Conservation (phyloP, 2,329 filamentous ascomycete species). For the Calonectria pseudoreteaudii region DNA sequence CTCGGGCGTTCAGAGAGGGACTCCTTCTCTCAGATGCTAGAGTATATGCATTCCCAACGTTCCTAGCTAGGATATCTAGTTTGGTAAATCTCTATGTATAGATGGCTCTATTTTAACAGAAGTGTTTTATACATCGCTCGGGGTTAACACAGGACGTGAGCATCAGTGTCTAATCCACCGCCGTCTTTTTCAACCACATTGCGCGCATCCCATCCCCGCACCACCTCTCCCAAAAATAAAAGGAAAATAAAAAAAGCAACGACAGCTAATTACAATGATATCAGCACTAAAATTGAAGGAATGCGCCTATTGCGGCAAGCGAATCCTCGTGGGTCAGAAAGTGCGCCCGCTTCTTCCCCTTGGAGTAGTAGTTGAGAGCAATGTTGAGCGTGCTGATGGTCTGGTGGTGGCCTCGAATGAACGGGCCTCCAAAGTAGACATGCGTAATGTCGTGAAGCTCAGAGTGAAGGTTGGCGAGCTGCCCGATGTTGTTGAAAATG, state of each 20-base stretch:
- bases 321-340: slow-evolving; percentile 97
- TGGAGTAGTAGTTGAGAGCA: slow-evolving; percentile 97
- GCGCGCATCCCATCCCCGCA: neutral
- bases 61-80: neutral
- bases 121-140: neutral
- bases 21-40: neutral
- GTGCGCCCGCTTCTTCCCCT: slow-evolving; percentile 93
- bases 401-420: slow-evolving; percentile 94
- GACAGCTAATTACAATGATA: neutral
- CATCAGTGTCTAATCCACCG: neutral
- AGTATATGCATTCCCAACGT: neutral
- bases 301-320: slow-evolving; percentile 91
- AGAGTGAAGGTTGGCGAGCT: slow-evolving; percentile 97
- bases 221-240: too few relatives aligned
- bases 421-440: slow-evolving; percentile 98
- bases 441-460: slow-evolving; percentile 91
- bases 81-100: neutral
- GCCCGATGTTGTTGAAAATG: slow-evolving; percentile 97
- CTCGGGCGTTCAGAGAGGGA: neutral
- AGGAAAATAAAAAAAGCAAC: neutral
- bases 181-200: neutral
- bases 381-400: slow-evolving; percentile 98
- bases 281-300: slow-evolving; percentile 69
- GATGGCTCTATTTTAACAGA: neutral
- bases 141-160: neutral